phyloP scores from a whole-genome alignment of 2,329 filamentous ascomycete species.

The Aureobasidium zeae region DNA sequence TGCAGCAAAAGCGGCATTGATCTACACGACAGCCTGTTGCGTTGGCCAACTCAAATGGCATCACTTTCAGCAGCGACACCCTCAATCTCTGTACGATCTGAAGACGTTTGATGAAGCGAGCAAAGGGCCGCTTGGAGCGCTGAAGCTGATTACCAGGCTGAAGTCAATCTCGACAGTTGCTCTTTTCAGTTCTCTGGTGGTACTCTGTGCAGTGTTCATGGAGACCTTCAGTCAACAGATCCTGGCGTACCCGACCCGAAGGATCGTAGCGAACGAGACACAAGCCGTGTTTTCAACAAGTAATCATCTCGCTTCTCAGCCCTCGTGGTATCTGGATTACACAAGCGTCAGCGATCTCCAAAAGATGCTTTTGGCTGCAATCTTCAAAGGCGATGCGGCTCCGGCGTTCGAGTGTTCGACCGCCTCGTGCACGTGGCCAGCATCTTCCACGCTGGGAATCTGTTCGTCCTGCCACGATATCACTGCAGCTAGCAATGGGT shows the following conservation, averaged over 20 bases:
- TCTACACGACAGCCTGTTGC: conserved; percentile 1
- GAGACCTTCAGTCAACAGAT: conserved; percentile 6
- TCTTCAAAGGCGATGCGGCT: neutral
- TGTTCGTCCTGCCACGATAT: conserved; percentile 2
- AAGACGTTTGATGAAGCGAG: conserved; percentile 7
- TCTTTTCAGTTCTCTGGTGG: neutral
- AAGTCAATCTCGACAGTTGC: neutral
- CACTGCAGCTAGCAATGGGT: neutral
- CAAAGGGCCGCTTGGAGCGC: conserved; percentile 4
- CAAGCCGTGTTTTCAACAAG: neutral
- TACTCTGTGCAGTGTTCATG: neutral
- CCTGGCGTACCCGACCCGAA: neutral
- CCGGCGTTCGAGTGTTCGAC: neutral
- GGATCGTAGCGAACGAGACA: neutral
- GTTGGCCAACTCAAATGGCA: conserved; percentile 10
- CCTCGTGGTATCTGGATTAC: conserved; percentile 11
- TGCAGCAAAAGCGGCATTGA: neutral
- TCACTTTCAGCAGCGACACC: neutral
- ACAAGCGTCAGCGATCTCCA: conserved; percentile 8
- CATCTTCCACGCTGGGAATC: conserved; percentile 3
- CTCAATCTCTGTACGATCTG: neutral
- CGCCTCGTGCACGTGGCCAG: conserved; percentile 6
- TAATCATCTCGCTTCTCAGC: neutral
- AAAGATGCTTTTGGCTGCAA: neutral
- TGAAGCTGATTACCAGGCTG: neutral